A percentile compares a stretch with the other conserved stretches of the same genome.
These are phyloP conservation scores for Cudoniella acicularis DNA, from an alignment of 495 filamentous ascomycete species.

Conservation along the genomic window DNA sequence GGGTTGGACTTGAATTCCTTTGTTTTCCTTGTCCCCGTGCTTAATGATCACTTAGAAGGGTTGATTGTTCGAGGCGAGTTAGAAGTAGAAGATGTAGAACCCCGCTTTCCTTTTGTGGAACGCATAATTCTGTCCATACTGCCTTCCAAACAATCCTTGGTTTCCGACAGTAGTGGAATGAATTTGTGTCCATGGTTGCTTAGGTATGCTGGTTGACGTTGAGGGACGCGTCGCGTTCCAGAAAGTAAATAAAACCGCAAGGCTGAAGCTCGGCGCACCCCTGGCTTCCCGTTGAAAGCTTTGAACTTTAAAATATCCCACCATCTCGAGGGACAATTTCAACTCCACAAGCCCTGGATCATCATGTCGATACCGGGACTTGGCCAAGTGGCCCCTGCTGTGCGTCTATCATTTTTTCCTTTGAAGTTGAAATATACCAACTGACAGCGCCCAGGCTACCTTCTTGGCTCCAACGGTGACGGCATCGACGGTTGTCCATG, in stretches of 20 bases:
- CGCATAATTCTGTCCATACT: too few relatives aligned
- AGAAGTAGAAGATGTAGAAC: too few relatives aligned
- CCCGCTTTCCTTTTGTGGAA: too few relatives aligned
- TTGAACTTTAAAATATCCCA: neutral
- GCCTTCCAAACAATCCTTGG: too few relatives aligned
- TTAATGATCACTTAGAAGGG: too few relatives aligned
- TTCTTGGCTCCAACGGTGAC: slow-evolving; percentile 24
- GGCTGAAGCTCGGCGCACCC: neutral
- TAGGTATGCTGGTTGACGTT: neutral
- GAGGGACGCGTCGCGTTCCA: neutral
- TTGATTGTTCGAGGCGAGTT: too few relatives aligned
- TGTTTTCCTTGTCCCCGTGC: neutral
- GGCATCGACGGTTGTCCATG: slow-evolving; percentile 20
- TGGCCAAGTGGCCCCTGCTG: slow-evolving; percentile 39
- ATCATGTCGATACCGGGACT: slow-evolving; percentile 45
- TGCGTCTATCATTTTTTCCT: slow-evolving; percentile 18
- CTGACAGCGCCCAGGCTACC: slow-evolving; percentile 16
- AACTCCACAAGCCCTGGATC: neutral
- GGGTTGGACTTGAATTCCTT: neutral
- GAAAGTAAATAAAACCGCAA: neutral
- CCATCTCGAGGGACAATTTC: neutral
- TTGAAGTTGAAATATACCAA: neutral
- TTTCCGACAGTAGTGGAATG: too few relatives aligned
- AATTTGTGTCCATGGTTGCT: too few relatives aligned
- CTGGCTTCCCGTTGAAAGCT: neutral